These are phyloP conservation scores for Salvia rosmarinus DNA, from an alignment of 257 asterid species.

Conservation along the genomic window DNA sequence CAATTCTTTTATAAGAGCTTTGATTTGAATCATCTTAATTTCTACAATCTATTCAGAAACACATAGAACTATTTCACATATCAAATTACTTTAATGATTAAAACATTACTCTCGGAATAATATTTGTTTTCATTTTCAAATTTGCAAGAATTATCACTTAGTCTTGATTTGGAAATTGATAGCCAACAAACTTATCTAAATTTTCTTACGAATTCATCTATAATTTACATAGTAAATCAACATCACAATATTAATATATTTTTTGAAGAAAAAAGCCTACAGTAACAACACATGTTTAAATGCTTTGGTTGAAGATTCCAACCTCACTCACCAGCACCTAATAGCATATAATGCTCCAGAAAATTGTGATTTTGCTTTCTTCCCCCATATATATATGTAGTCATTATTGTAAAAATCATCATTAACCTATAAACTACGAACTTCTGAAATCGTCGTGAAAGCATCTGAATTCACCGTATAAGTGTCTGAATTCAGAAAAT, in stretches of 20 bases:
- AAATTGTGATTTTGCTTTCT: neutral
- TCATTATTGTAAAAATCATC: too few relatives aligned
- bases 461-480: too few relatives aligned
- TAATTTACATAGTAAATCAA: neutral
- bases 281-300: neutral
- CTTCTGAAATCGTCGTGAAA: too few relatives aligned
- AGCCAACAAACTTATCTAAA: neutral
- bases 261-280: neutral
- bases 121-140: neutral
- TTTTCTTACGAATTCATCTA: neutral
- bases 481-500: too few relatives aligned
- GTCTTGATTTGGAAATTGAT: neutral
- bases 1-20: neutral
- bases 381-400: too few relatives aligned
- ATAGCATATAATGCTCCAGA: neutral
- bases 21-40: neutral
- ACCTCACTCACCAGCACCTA: slow-evolving; percentile 14
- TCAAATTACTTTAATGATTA: neutral
- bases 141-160: neutral
- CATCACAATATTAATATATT: neutral
- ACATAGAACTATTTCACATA: neutral
- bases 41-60: neutral
- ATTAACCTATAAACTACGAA: too few relatives aligned
- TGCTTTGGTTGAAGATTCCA: slow-evolving; percentile 21
- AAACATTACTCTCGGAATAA: neutral